Base-by-base conservation (phyloP, 345 rosid species). In the Citrus hindsii region DNA sequence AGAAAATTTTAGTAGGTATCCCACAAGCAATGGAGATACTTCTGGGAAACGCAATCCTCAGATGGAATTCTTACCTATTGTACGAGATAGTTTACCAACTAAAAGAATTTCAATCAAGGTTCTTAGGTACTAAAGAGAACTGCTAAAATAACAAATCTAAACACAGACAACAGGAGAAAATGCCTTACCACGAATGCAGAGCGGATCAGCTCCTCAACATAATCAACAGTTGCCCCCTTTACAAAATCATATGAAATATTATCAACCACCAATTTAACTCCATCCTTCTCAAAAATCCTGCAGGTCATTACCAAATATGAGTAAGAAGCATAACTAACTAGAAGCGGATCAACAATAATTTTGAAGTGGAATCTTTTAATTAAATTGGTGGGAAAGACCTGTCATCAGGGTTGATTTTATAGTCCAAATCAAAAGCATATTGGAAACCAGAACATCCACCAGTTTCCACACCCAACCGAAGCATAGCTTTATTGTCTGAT, bases 361-460 rank as follows among this genome's bases (percentile, higher is more conserved):
- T 25, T 4, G 21, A 28, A 25, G 24, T 55, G 38, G 56, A 74
- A 4, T 2, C 33, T 61, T 46, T 51, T 10, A 40, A 9, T 64
- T 62, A 42, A 37, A 71, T 14, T 71, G 60, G 13, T 24, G 48
- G 37, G 55, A 32, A 67, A 63, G 76, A 92, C 98, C 97, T 94
- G 87, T 96, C 98, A 78, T 96, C 97, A 63, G 87, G 72, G 76
- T 86, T 90, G 78, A 87, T 86, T 62, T 77, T 89, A 75, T 72
- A 81, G 73, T 92, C 99, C 85, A 96, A 88, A 83, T 94, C 85
- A 42, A 94, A 96, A 53, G 89, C 90, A 78, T 96, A 96, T 67
- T 94, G 99, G 77, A 96, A 96, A 35, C 99, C 99, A 46, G 98
- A 96, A 85, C 99, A 96, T 4, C 99, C 99, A 71, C 99, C 99